Evolutionary conservation across 768 basidiomycete species (phyloP), one percentile per base, ranked within the genome.

Genomic region (Inosperma sp.): DNA sequence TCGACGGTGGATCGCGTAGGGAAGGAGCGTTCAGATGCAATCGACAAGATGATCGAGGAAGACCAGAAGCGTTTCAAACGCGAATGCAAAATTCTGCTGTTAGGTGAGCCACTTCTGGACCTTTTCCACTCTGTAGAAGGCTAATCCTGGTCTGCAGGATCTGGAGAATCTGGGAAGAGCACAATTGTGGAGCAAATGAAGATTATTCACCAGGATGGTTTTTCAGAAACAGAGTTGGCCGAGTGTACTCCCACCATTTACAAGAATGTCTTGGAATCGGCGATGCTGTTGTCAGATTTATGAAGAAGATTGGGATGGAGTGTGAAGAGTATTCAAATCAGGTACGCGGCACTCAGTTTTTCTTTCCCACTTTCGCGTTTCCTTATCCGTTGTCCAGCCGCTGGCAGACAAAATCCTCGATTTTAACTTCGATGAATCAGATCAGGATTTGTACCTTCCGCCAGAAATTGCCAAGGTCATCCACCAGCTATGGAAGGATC

Each of bases 161-260:
- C 93, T 12, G 92, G 94, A 60, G 93, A 95, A 72, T 90, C 88
- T 1, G 95, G 94, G 5, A 97, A 97, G 71, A 85, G 83, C 4
- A 98, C 94, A 0, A 92, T 98, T 56, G 93, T 96, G 29, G 96
- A 98, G 65, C 94, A 98, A 68, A 96, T 98, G 93, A 96, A 95
- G 77, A 94, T 97, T 51, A 93, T 97, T 42, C 89, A 98, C 66
- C 89, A 95, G 66, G 83, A 85, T 54, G 94, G 94, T 9, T 98
- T 93, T 69, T 80, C 84, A 2, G 68, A 70, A 7, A 79, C 86
- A 0, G 93, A 96, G 65, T 80, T 92, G 22, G 74, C 84, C 53
- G 76, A 81, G 3, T 95, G 82, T 72, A 76, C 86, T 16, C 79
- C 83, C 0, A 84, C 85, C 25, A 83, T 98, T 41, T 92, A 86